Conservation (phyloP, 2,329 filamentous ascomycete genomes). For the Microsporum canis region DNA sequence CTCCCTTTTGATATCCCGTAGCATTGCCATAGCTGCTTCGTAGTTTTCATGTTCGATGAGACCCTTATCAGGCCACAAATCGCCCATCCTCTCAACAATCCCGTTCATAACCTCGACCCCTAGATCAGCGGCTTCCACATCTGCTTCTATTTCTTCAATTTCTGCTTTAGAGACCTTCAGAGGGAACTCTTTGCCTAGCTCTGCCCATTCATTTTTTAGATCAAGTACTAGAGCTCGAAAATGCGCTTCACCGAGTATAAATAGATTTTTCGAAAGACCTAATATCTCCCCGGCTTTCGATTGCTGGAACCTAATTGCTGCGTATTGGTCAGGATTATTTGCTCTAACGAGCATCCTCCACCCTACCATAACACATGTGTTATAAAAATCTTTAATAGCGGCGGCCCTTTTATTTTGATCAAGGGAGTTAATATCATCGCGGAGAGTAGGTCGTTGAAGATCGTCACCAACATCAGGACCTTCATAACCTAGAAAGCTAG, state of each 20-base stretch:
- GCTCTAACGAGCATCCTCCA: constrained; percentile 10
- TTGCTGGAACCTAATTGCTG: constrained; percentile 9
- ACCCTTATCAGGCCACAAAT: constrained; percentile 11
- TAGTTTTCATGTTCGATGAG: constrained; percentile 8
- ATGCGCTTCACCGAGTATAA: constrained; percentile 24
- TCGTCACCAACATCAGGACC: no score
- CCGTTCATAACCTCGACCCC: constrained; percentile 6
- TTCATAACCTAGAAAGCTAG: no score
- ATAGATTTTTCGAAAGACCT: constrained; percentile 22
- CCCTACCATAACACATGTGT: constrained; percentile 2
- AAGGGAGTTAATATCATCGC: not conserved
- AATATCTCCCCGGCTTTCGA: constrained; percentile 18
- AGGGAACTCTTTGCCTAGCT: not conserved
- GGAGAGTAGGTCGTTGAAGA: not conserved
- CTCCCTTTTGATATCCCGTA: constrained; percentile 6
- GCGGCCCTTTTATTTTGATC: not conserved
- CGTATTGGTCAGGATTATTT: constrained; percentile 10
- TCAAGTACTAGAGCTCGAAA: constrained; percentile 10
- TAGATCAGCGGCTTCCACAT: not conserved
- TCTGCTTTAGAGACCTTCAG: not conserved
- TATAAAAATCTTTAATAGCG: not conserved
- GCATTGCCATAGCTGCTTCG: constrained; percentile 6
- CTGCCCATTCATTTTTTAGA: not conserved
- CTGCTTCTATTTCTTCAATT: not conserved
- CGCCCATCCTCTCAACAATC: constrained; percentile 3